A percentile compares a stretch with the other conserved stretches of the same genome.
phyloP scores from a whole-genome alignment of 2,329 filamentous ascomycete species.

The Arthrobotrys conoides region DNA sequence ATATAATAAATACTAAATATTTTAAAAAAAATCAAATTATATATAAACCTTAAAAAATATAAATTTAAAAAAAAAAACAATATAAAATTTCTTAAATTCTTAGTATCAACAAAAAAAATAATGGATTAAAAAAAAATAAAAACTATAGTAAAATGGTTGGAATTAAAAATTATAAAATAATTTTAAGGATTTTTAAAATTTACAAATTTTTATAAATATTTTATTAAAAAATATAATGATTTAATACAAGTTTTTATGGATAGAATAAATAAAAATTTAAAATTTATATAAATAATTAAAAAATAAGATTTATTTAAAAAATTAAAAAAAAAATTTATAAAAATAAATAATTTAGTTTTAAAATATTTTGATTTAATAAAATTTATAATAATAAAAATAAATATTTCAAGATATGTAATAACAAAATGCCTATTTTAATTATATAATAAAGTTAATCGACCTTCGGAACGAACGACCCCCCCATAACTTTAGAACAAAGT shows the following conservation, averaged over 20 bases:
- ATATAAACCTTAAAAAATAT: slow-evolving; percentile 13
- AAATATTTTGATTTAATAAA: background rate
- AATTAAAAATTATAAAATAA: too few species aligned
- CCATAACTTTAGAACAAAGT: too few species aligned
- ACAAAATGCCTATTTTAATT: background rate
- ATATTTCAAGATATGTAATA: background rate
- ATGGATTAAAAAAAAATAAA: slow-evolving; percentile 16
- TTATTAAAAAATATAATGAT: slow-evolving; percentile 7
- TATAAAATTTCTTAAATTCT: slow-evolving; percentile 10
- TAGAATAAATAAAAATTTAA: slow-evolving; percentile 5
- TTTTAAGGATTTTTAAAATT: background rate
- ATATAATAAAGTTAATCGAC: too few species aligned
- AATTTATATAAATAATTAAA: too few species aligned
- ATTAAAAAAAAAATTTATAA: background rate
- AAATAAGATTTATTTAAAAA: slow-evolving; percentile 15
- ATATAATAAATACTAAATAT: slow-evolving; percentile 15
- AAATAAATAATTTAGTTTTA: background rate
- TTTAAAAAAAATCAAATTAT: slow-evolving; percentile 5
- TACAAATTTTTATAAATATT: slow-evolving; percentile 13
- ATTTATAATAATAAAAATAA: background rate
- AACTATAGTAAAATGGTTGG: slow-evolving; percentile 1
- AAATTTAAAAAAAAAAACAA: slow-evolving; percentile 19
- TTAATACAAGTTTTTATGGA: background rate
- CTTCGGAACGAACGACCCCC: too few species aligned
- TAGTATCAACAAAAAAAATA: too few species aligned